Evolutionary conservation across 129 eudicot species (phyloP), one percentile per base, ranked within the genome.

Genomic region (Tagetes patula): DNA sequence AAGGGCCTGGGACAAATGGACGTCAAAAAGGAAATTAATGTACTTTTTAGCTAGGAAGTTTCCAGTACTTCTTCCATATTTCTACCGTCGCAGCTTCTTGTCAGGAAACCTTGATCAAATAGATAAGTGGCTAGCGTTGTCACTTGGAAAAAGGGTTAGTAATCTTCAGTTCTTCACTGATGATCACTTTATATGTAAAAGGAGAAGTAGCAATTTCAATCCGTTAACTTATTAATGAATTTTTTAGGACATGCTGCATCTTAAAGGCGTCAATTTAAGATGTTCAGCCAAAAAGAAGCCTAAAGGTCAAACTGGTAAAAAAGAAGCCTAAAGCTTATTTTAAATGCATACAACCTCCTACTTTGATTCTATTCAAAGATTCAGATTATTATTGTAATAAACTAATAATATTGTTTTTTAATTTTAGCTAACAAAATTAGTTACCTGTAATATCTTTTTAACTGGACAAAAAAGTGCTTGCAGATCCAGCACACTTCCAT

Each of bases 141-240:
- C 95, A 39, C 92, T 89, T 48, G 95, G 92, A 67, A 84, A 84
- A 59, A 85, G 81, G 86, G 98, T 89, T 42, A 78, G 95, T 71
- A 71, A 56, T 62, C 74, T 76, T 55, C n/a, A 40, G 9, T 62
- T 62, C 74, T 76, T 55, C n/a, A 40, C 13, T 62, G 12, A 69
- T 5, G 33, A 53, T 74, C 49, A 41, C 54, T 53, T 63, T 69
- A 11, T 65, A 30, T 4, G 68, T 52, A 50, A 37, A 49, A 74
- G 42, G 8, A 32, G 54, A 58, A n/a, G 9, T 54, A 59, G 52
- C 65, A 54, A 48, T 53, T 69, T 55, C 3, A 7, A 54, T 0
- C 30, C 30, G 59, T 71, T 71, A 50, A 70, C 63, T 52, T 70
- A 69, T 55, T 8, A 41, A 54, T 12, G 32, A 47, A 47, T 40